Evolutionary conservation across 2,329 filamentous ascomycete genomes (phyloP).

Genomic region (Anthostomella pinea): DNA sequence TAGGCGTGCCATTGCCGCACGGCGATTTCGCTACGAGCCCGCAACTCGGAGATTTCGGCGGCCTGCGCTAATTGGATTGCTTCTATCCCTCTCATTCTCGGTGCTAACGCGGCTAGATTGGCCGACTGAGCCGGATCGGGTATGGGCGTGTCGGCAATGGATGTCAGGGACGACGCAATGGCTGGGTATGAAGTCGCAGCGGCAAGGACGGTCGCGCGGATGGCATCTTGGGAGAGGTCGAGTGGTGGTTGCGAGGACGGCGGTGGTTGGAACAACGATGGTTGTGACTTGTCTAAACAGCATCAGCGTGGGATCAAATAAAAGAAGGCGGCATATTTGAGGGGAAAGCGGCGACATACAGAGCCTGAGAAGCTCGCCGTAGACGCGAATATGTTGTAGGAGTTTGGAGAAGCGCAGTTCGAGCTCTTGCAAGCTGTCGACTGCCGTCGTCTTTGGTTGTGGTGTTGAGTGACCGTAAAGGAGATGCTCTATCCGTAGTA

Average conservation of each 20-base stretch:
- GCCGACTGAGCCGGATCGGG: constrained; percentile 55
- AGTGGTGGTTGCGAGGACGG: constrained; percentile 46
- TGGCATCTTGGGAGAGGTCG: constrained; percentile 48
- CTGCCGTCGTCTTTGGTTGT: constrained; percentile 39
- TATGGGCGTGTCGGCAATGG: constrained; percentile 53
- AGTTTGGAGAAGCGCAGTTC: constrained; percentile 53
- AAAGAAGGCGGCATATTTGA: background rate
- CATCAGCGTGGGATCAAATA: constrained; percentile 9
- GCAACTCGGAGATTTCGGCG: constrained; percentile 60
- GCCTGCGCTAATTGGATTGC: constrained; percentile 60
- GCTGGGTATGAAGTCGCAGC: constrained; percentile 54
- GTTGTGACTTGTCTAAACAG: constrained; percentile 48
- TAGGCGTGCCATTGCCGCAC: constrained; percentile 73
- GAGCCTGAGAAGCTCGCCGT: constrained; percentile 58
- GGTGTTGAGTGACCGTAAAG: constrained; percentile 47
- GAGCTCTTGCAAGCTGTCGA: constrained; percentile 46
- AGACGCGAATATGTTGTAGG: constrained; percentile 51
- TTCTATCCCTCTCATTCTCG: constrained; percentile 60
- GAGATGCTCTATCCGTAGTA: constrained; percentile 57
- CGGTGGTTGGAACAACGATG: constrained; percentile 52
- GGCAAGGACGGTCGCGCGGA: constrained; percentile 54
- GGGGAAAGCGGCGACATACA: constrained; percentile 41
- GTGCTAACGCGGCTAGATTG: constrained; percentile 54
- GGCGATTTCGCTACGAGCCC: constrained; percentile 59
- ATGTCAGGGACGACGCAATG: constrained; percentile 56